Evolutionary conservation across 2,329 filamentous ascomycete species (phyloP).

Genomic region (Sarocladiaceae sp.): DNA sequence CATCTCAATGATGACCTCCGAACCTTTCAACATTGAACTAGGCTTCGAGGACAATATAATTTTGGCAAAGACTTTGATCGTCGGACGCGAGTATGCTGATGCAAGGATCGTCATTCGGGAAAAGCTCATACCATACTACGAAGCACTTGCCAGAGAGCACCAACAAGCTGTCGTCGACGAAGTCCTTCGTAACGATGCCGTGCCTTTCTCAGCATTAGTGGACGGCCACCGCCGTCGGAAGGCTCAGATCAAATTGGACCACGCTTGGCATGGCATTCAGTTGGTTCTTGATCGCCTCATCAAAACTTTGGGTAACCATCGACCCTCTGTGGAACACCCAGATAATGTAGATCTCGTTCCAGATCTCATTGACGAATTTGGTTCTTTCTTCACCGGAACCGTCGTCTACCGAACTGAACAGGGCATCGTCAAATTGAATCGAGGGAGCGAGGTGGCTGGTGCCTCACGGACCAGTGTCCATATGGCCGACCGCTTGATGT

Average conservation of each 20-base stretch:
- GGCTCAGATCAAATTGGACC: constrained; percentile 26
- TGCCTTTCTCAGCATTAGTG: constrained; percentile 8
- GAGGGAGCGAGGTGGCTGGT: constrained; percentile 17
- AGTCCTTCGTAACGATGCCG: constrained; percentile 23
- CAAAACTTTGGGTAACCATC: constrained; percentile 18
- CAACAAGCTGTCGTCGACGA: constrained; percentile 26
- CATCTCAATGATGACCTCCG: constrained; percentile 55
- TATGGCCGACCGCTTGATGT: background rate
- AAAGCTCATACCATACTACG: constrained; percentile 36
- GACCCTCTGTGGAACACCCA: background rate
- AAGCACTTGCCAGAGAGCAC: constrained; percentile 19
- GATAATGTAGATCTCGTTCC: constrained; percentile 15
- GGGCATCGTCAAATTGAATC: constrained; percentile 22
- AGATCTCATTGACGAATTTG: constrained; percentile 27
- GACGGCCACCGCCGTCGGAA: constrained; percentile 21
- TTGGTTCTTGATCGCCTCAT: constrained; percentile 23
- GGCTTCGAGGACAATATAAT: constrained; percentile 52
- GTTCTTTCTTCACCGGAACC: constrained; percentile 26
- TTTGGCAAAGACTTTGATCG: constrained; percentile 35
- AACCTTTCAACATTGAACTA: constrained; percentile 53
- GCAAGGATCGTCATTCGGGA: constrained; percentile 29
- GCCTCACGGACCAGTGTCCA: constrained; percentile 10
- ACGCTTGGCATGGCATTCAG: constrained; percentile 26
- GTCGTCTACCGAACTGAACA: constrained; percentile 28
- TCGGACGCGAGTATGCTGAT: background rate